These are phyloP conservation scores for Glaciozyma antarctica DNA, from an alignment of 768 basidiomycete species.

Conservation along the genomic window DNA sequence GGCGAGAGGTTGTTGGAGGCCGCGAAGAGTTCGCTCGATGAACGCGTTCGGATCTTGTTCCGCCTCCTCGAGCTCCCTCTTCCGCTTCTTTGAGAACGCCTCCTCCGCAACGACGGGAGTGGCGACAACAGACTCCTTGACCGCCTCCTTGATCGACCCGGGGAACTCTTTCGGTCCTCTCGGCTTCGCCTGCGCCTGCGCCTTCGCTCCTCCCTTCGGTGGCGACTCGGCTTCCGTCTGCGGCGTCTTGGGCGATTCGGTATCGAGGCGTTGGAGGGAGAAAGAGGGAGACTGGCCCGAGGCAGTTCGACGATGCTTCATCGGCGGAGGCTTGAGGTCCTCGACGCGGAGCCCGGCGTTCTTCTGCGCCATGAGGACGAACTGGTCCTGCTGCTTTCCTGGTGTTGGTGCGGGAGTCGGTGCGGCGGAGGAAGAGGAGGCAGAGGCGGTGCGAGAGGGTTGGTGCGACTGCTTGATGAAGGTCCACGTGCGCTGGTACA, in stretches of 20 bases:
- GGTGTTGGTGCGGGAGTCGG: background rate
- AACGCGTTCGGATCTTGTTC: constrained; percentile 28
- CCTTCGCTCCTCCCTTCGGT: constrained; percentile 1
- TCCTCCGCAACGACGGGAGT: constrained; percentile 9
- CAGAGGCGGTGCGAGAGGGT: background rate
- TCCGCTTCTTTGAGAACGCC: constrained; percentile 24
- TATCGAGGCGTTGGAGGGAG: background rate
- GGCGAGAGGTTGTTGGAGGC: background rate
- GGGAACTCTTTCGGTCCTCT: constrained; percentile 7
- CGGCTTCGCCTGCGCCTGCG: background rate
- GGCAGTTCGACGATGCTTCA: constrained; percentile 24
- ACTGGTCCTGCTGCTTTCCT: constrained; percentile 9
- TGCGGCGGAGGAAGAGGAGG: background rate
- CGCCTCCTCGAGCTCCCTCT: constrained; percentile 33
- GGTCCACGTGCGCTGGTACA: constrained; percentile 31
- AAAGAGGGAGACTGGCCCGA: constrained; percentile 3
- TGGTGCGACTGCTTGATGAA: constrained; percentile 23
- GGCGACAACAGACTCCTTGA: constrained; percentile 11
- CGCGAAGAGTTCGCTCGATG: constrained; percentile 21
- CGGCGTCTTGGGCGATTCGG: constrained; percentile 11
- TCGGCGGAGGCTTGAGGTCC: constrained; percentile 32
- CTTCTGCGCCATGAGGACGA: constrained; percentile 21
- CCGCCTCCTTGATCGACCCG: background rate
- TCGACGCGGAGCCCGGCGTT: constrained; percentile 25
- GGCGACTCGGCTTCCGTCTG: constrained; percentile 16